Conservation (phyloP, 1,139 yeast species). For the Geotrichum candidum region DNA sequence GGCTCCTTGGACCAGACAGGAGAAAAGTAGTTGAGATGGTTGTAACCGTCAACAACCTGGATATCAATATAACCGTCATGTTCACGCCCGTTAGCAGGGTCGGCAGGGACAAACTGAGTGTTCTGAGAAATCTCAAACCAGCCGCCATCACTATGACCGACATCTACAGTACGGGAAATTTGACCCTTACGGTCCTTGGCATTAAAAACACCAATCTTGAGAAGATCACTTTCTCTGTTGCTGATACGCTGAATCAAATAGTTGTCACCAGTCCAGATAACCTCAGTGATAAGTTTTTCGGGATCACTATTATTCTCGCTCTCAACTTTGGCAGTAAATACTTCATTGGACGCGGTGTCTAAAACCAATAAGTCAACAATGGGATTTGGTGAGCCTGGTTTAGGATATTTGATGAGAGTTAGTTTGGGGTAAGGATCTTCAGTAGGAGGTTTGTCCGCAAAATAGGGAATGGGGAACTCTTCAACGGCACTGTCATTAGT, state of each 20-base stretch:
- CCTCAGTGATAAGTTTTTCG: conserved; percentile 62
- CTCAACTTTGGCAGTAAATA: conserved; percentile 29
- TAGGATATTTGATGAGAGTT: conserved; percentile 68
- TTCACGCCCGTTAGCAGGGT: conserved; percentile 37
- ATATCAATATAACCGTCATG: conserved; percentile 67
- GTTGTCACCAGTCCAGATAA: conserved; percentile 56
- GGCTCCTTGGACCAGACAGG: conserved; percentile 44
- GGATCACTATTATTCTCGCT: conserved; percentile 26
- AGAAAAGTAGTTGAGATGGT: conserved; percentile 65
- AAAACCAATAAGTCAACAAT: conserved; percentile 46
- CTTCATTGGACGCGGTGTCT: conserved; percentile 35
- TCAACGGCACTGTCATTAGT: conserved; percentile 70
- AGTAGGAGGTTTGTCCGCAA: conserved; percentile 29
- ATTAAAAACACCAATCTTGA: conserved; percentile 52
- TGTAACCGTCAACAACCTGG: conserved; percentile 55
- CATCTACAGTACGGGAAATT: conserved; percentile 46
- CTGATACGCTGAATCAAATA: conserved; percentile 58
- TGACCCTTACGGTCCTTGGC: conserved; percentile 37
- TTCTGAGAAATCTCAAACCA: conserved; percentile 81
- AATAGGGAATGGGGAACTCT: conserved; percentile 58
- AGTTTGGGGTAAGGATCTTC: conserved; percentile 52
- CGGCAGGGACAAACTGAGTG: conserved; percentile 63
- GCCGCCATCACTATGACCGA: conserved; percentile 47
- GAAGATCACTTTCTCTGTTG: conserved; percentile 60
- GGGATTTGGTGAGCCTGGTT: conserved; percentile 80